Base-by-base conservation (phyloP, 352 stramenopile genomes). In the Globisporangium paddicum region DNA sequence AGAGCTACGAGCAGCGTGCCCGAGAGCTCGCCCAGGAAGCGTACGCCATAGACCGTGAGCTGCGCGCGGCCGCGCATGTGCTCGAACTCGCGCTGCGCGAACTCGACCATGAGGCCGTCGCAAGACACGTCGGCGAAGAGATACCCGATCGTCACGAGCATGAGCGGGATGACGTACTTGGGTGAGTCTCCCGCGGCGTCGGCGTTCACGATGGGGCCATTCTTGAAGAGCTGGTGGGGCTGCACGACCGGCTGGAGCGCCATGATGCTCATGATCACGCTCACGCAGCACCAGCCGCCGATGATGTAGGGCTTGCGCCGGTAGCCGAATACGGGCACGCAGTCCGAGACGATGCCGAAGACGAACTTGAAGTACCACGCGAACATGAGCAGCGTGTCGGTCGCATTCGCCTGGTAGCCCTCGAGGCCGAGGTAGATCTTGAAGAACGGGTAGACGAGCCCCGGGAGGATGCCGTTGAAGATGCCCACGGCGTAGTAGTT, bases 21-120 rank as follows among this genome's bases (percentile, higher is more conserved):
- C 9, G 84, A 46, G 2, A 87, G 60, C 54, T 88, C 79, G 2
- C 72, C 73, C 30, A 67, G 55, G 49, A 87, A 88, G 13, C 82
- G 73, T n/a, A 75, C 73, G 2, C 64, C 65, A 54, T 94, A 88
- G 4, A 91, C 74, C 38, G 81, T 72, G 16, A 74, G 69, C 61
- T 90, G 73, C 49, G 73, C 37, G 25, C 77, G 40, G 41, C 71
- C 68, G 48, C 68, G 72, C 32, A 69, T 53, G 5, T 42, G 18
- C 45, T 86, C 70, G 7, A 62, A 73, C 47, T 90, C 78, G 5
- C 71, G 70, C 45, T 91, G 79, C 3, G 84, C 78, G 38, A 79
- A 83, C 71, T 93, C 80, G 55, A 92, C 82, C 77, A 94, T 86
- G 40, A 92, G 51, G 0, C 77, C 82, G 47, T 94, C 84, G 57